Percentiles rank a stretch among this genome's conserved stretches.
Evolutionary conservation across 345 rosid genomes (phyloP).

Genomic region (Triadica sebifera): DNA sequence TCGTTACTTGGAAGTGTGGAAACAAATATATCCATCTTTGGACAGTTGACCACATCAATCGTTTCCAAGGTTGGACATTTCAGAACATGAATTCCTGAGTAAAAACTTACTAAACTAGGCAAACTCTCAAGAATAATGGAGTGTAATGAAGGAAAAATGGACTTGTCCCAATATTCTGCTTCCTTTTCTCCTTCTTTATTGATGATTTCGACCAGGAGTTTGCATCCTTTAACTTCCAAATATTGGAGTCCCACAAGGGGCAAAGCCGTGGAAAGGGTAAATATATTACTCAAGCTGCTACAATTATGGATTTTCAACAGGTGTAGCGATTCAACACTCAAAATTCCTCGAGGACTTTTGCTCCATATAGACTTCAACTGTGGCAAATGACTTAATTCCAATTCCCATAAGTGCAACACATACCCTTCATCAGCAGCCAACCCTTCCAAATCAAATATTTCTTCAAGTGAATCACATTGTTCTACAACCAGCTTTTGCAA

Average conservation of each 20-base stretch:
- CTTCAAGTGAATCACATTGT: slow-evolving; percentile 10
- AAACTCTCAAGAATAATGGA: slow-evolving; percentile 6
- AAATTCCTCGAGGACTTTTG: neutral
- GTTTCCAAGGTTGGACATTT: neutral
- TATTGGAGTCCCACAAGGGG: neutral
- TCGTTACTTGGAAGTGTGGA: no score
- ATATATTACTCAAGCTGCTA: slow-evolving; percentile 7
- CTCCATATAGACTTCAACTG: neutral
- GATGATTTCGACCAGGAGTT: neutral
- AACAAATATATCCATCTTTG: slow-evolving; percentile 1
- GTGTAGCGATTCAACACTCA: neutral
- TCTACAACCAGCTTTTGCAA: neutral
- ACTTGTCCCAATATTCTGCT: neutral
- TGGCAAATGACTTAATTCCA: slow-evolving; percentile 10
- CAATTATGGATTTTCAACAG: slow-evolving; percentile 5
- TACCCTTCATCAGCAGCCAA: neutral
- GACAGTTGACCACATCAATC: neutral
- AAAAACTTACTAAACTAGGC: neutral
- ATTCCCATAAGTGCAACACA: neutral
- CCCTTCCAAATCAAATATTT: slow-evolving; percentile 11
- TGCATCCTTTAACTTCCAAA: slow-evolving; percentile 3
- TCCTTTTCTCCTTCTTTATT: neutral
- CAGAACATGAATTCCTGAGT: neutral
- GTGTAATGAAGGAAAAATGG: neutral
- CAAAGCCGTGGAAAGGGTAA: neutral